Evolutionary conservation across 495 filamentous ascomycete species (phyloP), one percentile per base, ranked within the genome.

Genomic region (Aspergillus coremiiformis): DNA sequence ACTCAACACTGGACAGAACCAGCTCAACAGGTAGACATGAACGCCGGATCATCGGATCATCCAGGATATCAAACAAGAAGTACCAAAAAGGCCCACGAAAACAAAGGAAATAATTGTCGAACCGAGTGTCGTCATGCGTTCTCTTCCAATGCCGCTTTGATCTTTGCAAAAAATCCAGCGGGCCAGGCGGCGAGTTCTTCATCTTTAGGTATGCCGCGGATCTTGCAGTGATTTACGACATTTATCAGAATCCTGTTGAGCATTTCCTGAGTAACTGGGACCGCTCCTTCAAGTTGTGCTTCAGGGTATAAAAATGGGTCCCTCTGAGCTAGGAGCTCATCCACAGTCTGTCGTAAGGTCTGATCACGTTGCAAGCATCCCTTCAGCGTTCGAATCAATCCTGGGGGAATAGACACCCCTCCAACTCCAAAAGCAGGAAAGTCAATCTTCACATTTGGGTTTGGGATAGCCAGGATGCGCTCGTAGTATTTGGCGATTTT

Each of bases 251-350:
- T 86, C 44, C 87, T 73, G 11, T 77, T 78, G 5, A 96, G 75
- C 55, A 94, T 73, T 49, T 90, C 87, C 68, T 90, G 80, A 0
- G 80, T 84, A 42, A 96, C 82, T 10, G 84, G 79, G 4, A 95
- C 74, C 11, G 82, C 78, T 30, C 75, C 78, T n/a, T 83, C 81
- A 4, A 76, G 68, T 15, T 75, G 72, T 1, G 71, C 68, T 52
- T 87, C 84, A 0, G 93, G 93, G 58, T 93, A 84, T 45, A 97
- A 62, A 65, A 95, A 97, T 1, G 83, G 80, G 55, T 97, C 90
- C 4, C 72, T 71, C 1, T 81, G 75, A 17, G 76, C 67, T 3
- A 98, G 74, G 53, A 98, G 75, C 54, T 92, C 78, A 10, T 79
- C 80, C 42, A 90, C 84, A 0, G 86, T 90, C 4, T 90, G 91